phyloP scores from a whole-genome alignment of 2,329 filamentous ascomycete species.

The Kalaharituber pfeilii region DNA sequence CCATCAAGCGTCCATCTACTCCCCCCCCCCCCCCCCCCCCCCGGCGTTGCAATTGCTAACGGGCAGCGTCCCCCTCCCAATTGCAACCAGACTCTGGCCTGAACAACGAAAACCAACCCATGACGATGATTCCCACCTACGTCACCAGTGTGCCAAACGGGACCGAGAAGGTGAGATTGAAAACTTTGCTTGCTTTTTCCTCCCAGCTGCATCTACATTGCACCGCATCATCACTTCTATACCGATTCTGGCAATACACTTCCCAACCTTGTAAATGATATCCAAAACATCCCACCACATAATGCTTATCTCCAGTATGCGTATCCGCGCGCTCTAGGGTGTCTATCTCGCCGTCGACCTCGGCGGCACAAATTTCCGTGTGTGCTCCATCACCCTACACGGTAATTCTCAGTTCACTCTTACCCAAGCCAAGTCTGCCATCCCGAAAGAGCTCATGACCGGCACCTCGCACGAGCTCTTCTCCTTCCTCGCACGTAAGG shows the following conservation, averaged over 20 bases:
- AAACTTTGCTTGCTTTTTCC: too few relatives aligned
- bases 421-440: slow-evolving; percentile 79
- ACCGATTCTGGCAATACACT: slow-evolving; percentile 6
- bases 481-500: slow-evolving; percentile 78
- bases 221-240: slow-evolving; percentile 2
- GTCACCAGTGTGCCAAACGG: slow-evolving; percentile 92
- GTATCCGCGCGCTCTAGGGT: slow-evolving; percentile 48
- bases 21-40: too few relatives aligned
- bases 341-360: slow-evolving; percentile 92
- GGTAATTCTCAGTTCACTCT: slow-evolving; percentile 91
- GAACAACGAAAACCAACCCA: slow-evolving; percentile 53
- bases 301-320: too few relatives aligned
- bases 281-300: slow-evolving; percentile 15
- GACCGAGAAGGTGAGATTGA: slow-evolving; percentile 69
- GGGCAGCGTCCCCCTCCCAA: too few relatives aligned
- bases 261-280: too few relatives aligned
- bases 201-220: too few relatives aligned
- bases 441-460: slow-evolving; percentile 78
- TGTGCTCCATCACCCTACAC: slow-evolving; percentile 85
- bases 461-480: slow-evolving; percentile 78
- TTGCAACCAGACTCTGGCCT: slow-evolving; percentile 78
- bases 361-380: slow-evolving; percentile 96
- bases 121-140: slow-evolving; percentile 95
- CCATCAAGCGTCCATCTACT: neutral
- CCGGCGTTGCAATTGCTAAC: too few relatives aligned